phyloP scores from a whole-genome alignment of 805 yeast genomes.

The Sugiyamaella qingdaonensis region DNA sequence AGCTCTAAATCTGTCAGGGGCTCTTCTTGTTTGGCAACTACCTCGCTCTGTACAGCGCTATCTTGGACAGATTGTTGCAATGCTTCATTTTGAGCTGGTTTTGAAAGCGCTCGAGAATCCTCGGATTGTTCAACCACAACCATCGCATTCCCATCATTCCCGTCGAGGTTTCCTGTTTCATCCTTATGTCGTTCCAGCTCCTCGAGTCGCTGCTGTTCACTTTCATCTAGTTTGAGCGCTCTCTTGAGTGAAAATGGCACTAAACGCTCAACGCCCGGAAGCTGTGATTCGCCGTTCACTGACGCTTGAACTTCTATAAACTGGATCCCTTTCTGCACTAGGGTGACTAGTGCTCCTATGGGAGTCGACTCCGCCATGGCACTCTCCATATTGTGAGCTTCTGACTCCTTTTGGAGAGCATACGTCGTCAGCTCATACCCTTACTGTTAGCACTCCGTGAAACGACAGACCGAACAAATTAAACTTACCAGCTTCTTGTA shows the following conservation, averaged over 20 bases:
- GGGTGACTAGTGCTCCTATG: slow-evolving; percentile 74
- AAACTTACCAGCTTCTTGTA: slow-evolving; percentile 70
- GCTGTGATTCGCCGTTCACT: slow-evolving; percentile 31
- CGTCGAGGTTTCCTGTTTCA: background rate
- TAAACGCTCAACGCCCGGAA: background rate
- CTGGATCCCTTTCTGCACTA: slow-evolving; percentile 82
- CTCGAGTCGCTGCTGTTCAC: background rate
- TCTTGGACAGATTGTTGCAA: background rate
- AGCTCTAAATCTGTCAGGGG: slow-evolving; percentile 1
- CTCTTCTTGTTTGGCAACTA: background rate
- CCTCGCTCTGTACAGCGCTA: background rate
- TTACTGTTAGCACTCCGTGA: slow-evolving; percentile 11
- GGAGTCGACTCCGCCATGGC: slow-evolving; percentile 51
- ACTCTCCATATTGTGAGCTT: slow-evolving; percentile 53
- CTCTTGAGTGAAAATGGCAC: slow-evolving; percentile 4
- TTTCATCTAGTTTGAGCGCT: background rate
- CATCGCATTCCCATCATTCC: no score
- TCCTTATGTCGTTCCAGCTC: background rate
- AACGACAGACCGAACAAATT: background rate
- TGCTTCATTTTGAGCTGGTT: background rate
- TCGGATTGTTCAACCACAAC: background rate
- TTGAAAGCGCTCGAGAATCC: background rate
- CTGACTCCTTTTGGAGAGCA: slow-evolving; percentile 73
- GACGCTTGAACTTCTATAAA: slow-evolving; percentile 67
- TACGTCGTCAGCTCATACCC: slow-evolving; percentile 66